Evolutionary conservation across 768 basidiomycete species (phyloP), one percentile per base, ranked within the genome.

Genomic region (Candolleomyces eurysporus): DNA sequence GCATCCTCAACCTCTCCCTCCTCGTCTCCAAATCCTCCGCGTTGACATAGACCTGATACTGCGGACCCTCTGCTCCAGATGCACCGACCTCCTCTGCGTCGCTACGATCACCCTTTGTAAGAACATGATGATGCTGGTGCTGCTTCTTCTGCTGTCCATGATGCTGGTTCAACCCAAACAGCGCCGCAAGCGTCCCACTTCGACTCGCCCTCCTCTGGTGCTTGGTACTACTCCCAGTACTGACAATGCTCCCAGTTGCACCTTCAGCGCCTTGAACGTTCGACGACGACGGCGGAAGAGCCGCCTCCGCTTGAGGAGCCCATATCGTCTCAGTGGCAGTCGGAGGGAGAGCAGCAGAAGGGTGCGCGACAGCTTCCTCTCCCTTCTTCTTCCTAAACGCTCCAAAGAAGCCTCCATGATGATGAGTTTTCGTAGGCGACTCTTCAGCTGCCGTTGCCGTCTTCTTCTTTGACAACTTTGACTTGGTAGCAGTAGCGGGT

Each of bases 31-130:
- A 30, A 21, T 61, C 54, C n/a, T 45, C 13, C 3, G 46, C 39
- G 32, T 61, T 61, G 54, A 56, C 60, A 7, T 56, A 45, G 6
- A 61, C 60, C 10, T 39, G 43, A 46, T 48, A 61, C 31, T 48
- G 9, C 50, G 17, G 56, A 22, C 17, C 10, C 4, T 58, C 48
- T 6, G 19, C 48, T 16, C 30, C 50, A 4, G 11, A 4, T 54
- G 13, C 52, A 4, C 52, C 52, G 40, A 39, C 17, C 5, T 39
- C 17, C n/a, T 31, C 30, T n/a, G 30, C 32, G 14, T 31, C 31
- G 8, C 52, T 16, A 17, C 32, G 32, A 9, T 31, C 30, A 17
- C 32, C 16, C 21, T 14, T 39, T 7, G 45, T 21, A 46, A 21
- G 17, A 17, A 46, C 45, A 3, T 46, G 16, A 16, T 46, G 45